Evolutionary conservation across 2,329 filamentous ascomycete genomes (phyloP).

Genomic region (Pseudogymnoascus sp.): DNA sequence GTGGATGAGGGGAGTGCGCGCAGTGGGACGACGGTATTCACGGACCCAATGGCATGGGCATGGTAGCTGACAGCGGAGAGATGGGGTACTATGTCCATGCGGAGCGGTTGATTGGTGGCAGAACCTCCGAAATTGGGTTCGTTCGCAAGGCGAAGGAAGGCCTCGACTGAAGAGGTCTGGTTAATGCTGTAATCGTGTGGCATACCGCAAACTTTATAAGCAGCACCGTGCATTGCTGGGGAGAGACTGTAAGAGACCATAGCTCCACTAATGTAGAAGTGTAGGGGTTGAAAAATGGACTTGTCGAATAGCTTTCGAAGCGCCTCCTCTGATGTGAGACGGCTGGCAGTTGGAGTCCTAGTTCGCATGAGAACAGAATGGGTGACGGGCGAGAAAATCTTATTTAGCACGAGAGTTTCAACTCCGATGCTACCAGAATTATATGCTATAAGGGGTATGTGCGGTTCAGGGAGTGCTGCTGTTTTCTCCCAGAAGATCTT

Average conservation of each 20-base stretch:
- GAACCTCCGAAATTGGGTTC: conserved; percentile 64
- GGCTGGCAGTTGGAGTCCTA: neutral
- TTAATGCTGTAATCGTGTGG: conserved; percentile 59
- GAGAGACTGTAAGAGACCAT: conserved; percentile 66
- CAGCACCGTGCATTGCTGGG: conserved; percentile 69
- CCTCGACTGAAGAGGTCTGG: conserved; percentile 54
- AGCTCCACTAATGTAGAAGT: conserved; percentile 67
- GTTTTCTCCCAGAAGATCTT: conserved; percentile 23
- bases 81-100: conserved; percentile 59
- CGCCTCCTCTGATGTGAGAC: conserved; percentile 38
- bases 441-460: conserved; percentile 39
- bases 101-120: conserved; percentile 66
- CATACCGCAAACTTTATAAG: conserved; percentile 58
- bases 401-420: conserved; percentile 49
- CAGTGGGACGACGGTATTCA: conserved; percentile 69
- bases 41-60: conserved; percentile 65
- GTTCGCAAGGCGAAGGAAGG: conserved; percentile 55
- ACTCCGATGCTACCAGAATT: conserved; percentile 48
- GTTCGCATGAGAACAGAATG: conserved; percentile 31
- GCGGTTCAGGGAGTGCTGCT: conserved; percentile 18
- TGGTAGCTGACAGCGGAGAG: conserved; percentile 62
- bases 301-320: conserved; percentile 59
- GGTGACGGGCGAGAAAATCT: conserved; percentile 48
- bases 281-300: conserved; percentile 61
- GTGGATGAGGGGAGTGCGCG: conserved; percentile 49